These are phyloP conservation scores for Candida ipomoeae DNA, from an alignment of 805 yeast species.

Conservation along the genomic window DNA sequence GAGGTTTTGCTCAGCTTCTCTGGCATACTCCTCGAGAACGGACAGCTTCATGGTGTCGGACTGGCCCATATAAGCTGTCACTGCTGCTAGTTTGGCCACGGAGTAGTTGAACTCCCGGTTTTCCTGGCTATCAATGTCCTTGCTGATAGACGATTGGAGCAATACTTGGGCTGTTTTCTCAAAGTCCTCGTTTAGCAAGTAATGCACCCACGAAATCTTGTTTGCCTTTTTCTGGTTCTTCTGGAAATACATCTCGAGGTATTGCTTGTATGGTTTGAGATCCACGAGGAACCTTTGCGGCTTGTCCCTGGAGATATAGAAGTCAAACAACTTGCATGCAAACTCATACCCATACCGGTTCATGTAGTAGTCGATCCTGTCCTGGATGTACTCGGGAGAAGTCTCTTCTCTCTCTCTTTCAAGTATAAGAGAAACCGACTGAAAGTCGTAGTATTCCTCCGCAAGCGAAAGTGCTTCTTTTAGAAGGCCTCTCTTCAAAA, in stretches of 20 bases:
- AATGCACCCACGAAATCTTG: constrained; percentile 68
- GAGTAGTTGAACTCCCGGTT: constrained; percentile 58
- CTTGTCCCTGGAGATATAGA: constrained; percentile 51
- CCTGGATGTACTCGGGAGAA: constrained; percentile 17
- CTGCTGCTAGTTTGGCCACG: constrained; percentile 63
- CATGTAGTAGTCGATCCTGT: constrained; percentile 48
- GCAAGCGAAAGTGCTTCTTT: constrained; percentile 58
- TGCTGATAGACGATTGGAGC: constrained; percentile 32
- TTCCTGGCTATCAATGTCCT: constrained; percentile 37
- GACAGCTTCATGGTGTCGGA: not conserved
- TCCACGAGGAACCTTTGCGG: constrained; percentile 51
- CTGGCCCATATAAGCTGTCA: constrained; percentile 35
- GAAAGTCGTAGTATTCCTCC: constrained; percentile 62
- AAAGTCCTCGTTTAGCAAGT: constrained; percentile 51
- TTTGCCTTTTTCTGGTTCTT: constrained; percentile 40
- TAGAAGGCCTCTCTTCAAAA: constrained; percentile 48
- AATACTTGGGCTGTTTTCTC: constrained; percentile 48
- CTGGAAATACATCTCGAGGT: constrained; percentile 49
- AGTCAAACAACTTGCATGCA: constrained; percentile 59
- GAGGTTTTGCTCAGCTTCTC: constrained; percentile 47
- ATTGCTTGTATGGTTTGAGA: constrained; percentile 49
- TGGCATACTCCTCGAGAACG: constrained; percentile 12
- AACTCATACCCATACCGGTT: constrained; percentile 62
- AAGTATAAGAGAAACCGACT: constrained; percentile 53
- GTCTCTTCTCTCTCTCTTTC: constrained; percentile 29